Conservation (phyloP, 192 early-diverging fungal species). For the Coemansia sp. region DNA sequence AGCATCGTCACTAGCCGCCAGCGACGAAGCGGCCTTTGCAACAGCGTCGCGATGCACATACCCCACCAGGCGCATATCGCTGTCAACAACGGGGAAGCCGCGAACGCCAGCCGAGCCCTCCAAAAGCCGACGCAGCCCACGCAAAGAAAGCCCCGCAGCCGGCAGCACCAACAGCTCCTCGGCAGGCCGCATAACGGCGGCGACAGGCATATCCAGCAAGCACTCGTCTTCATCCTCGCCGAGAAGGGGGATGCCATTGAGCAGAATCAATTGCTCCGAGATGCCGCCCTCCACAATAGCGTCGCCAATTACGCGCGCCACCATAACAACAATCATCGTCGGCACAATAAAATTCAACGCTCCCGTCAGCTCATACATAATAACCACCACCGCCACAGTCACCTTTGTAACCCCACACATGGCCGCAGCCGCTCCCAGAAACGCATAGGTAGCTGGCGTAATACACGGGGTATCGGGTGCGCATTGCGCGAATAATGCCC, state of each 20-base stretch:
- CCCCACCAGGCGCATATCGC: slow-evolving; percentile 64
- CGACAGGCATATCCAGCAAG: slow-evolving; percentile 52
- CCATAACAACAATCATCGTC: slow-evolving; percentile 74
- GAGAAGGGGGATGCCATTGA: slow-evolving; percentile 76
- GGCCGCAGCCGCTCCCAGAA: slow-evolving; percentile 89
- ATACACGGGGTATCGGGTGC: slow-evolving; percentile 79
- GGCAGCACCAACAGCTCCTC: slow-evolving; percentile 56
- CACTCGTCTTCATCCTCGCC: slow-evolving; percentile 64
- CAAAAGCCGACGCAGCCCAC: slow-evolving; percentile 55
- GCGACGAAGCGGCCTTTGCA: slow-evolving; percentile 2
- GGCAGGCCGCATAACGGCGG: slow-evolving; percentile 59
- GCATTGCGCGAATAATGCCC: slow-evolving; percentile 74
- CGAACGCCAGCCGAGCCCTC: slow-evolving; percentile 51
- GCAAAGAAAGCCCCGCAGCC: slow-evolving; percentile 53
- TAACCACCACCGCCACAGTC: slow-evolving; percentile 88
- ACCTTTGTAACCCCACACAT: slow-evolving; percentile 84
- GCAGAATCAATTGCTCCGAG: slow-evolving; percentile 71
- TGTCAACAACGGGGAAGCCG: slow-evolving; percentile 77
- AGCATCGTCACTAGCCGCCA: background rate
- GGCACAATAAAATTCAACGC: slow-evolving; percentile 86
- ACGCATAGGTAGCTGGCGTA: slow-evolving; percentile 92
- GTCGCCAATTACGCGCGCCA: slow-evolving; percentile 73
- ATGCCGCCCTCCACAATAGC: slow-evolving; percentile 73
- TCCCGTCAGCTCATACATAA: slow-evolving; percentile 98
- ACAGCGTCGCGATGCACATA: slow-evolving; percentile 62